Conservation (phyloP, 1,139 yeast species). For the Debaryomyces subglobosus region DNA sequence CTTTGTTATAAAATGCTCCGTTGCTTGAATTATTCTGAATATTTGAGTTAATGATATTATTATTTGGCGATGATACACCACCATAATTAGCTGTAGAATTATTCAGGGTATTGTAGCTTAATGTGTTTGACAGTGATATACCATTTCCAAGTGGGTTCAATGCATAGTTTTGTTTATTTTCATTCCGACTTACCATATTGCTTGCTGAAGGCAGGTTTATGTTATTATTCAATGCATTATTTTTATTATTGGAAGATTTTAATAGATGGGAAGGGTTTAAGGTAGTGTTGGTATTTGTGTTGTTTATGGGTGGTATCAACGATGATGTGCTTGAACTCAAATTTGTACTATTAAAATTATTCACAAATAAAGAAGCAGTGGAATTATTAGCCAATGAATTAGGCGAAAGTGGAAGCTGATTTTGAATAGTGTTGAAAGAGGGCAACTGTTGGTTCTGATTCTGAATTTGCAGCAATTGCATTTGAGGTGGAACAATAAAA, state of each 20-base stretch:
- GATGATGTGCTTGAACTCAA: constrained; percentile 11
- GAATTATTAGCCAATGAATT: constrained; percentile 14
- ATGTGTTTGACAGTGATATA: not conserved
- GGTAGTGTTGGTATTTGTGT: constrained; percentile 19
- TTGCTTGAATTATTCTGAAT: not conserved
- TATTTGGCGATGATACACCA: constrained; percentile 14
- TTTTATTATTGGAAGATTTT: constrained; percentile 17
- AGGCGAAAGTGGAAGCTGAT: constrained; percentile 33
- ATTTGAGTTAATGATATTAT: constrained; percentile 12
- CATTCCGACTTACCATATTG: constrained; percentile 8
- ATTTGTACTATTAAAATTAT: constrained; percentile 5
- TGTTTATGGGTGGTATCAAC: constrained; percentile 19
- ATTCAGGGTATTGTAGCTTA: not conserved
- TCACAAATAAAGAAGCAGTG: constrained; percentile 10
- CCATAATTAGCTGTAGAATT: not conserved
- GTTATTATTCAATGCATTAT: not conserved
- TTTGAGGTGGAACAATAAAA: constrained; percentile 1
- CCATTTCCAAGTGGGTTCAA: not conserved
- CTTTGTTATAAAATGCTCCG: constrained; percentile 7
- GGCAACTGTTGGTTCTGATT: constrained; percentile 40
- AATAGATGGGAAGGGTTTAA: constrained; percentile 31
- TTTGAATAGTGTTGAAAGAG: constrained; percentile 41
- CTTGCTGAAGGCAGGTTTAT: constrained; percentile 4
- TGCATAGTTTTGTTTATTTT: constrained; percentile 9
- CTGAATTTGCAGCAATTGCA: constrained; percentile 29